Conservation (phyloP, 1,284 basidiomycete species). For the Moesziomyces sp. region DNA sequence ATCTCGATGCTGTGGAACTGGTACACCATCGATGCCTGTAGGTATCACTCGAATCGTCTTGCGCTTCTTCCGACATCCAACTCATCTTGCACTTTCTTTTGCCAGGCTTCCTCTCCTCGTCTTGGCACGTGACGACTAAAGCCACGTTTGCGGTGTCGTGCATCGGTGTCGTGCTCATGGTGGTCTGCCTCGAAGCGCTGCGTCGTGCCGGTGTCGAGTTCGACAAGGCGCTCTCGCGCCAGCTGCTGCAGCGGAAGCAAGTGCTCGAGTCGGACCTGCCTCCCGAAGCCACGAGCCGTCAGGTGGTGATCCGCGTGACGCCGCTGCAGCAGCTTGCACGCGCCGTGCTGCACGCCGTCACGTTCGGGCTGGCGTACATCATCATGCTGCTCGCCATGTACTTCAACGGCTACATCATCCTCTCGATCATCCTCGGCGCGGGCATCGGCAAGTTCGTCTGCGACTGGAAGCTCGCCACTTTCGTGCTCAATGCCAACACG, state of each 20-base stretch:
- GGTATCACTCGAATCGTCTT: too few species aligned
- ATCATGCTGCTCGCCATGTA: slow-evolving; percentile 50
- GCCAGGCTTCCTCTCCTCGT: slow-evolving; percentile 26
- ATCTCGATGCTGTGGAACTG: too few species aligned
- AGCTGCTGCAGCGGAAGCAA: too few species aligned
- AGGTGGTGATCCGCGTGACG: slow-evolving; percentile 2
- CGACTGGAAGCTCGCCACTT: slow-evolving; percentile 27
- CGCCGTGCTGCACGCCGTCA: slow-evolving; percentile 30
- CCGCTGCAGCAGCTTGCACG: slow-evolving; percentile 40
- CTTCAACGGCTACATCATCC: slow-evolving; percentile 44
- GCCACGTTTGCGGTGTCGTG: slow-evolving; percentile 43
- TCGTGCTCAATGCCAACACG: background rate
- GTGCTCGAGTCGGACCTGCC: too few species aligned
- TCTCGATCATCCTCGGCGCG: slow-evolving; percentile 41
- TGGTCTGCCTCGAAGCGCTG: too few species aligned
- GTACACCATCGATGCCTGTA: too few species aligned
- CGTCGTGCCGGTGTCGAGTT: too few species aligned
- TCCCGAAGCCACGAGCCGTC: too few species aligned
- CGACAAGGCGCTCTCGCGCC: too few species aligned
- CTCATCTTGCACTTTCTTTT: too few species aligned
- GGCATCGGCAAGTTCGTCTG: slow-evolving; percentile 41
- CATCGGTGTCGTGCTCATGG: slow-evolving; percentile 32
- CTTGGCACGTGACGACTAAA: slow-evolving; percentile 20
- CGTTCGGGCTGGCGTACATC: slow-evolving; percentile 44
- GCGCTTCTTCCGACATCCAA: too few species aligned